Base-by-base conservation (phyloP, 1,284 basidiomycete genomes). In the Porodaedalea pini region DNA sequence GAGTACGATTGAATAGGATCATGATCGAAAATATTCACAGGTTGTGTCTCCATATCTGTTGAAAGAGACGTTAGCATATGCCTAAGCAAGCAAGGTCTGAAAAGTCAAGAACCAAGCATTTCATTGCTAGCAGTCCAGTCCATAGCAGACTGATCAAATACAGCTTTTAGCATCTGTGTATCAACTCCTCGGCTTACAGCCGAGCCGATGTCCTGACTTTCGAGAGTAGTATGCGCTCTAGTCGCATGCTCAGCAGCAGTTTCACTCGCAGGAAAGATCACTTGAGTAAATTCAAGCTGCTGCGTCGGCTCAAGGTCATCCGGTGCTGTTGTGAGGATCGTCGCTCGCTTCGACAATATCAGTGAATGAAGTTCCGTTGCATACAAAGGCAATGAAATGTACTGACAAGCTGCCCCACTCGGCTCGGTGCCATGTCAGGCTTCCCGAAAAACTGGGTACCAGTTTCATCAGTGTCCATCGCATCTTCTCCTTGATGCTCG, bases 381-480 rank as follows among this genome's bases (percentile, higher is more conserved):
- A 31, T 2, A 47, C 25, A 4, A 3, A 19, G 43, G n/a, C 5
- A 40, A 27, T 37, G 13, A 25, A 31, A 32, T 41, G 31, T n/a
- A 41, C 32, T 58, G 61, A 87, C 86, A 61, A 89, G 69, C 57
- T 86, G 75, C 32, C 77, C 75, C 25, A 90, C 74, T 54, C 75
- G 75, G 8, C 73, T 76, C 2, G 85, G 85, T 1, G 83, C 75
- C 25, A 65, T 65, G 63, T 86, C 83, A 3, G 75, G 70, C 34
- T 71, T 65, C 8, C 84, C 86, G 23, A 69, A 73, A 59, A 80
- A 86, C 48, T 78, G 73, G 15, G 74, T 73, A 66, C 79, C 76
- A 25, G 41, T 66, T 71, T 66, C 63, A 27, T 63, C 60, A 55
- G 60, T 59, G 7, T 51, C 56, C 29, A 57, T 54, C 15, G 55